Evolutionary conservation across 257 asterid genomes (phyloP), one percentile per base, ranked within the genome.

Genomic region (Rehmannia glutinosa): DNA sequence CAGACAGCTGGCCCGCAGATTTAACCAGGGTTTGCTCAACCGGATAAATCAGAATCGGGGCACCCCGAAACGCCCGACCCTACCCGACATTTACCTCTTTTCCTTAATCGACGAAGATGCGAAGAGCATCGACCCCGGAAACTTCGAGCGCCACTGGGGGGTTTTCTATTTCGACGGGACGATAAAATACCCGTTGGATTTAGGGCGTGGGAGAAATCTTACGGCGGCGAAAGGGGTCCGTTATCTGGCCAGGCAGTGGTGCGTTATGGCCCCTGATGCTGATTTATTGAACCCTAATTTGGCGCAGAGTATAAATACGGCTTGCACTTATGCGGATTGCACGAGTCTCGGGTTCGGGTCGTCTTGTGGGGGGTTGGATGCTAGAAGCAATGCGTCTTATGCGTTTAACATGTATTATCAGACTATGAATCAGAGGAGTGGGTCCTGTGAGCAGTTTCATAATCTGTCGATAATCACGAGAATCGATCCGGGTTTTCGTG

Each of bases 71-170:
- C 80, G 95, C 24, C 76, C 86, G 6, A 53, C 52, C n/a, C 71
- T 86, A 30, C 88, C 98, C 0, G 96, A 90, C 0, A 72, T 83
- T 13, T 92, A 90, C 69, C 24, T 92, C 1, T 90, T 92, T 5
- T 83, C 86, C 0, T 55, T 93, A 0, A 57, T 86, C n/a, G 98
- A 93, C 16, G 97, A 93, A 30, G 96, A 90, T 23, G 78, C 80
- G 1, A 88, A 93, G 80, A 90, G 97, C 81, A 46, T 79, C 0
- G 76, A 70, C 0, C 97, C 96, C 0, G 97, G 97, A 0, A 90
- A 88, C 56, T 93, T 93, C 58, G 98, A 93, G 76, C 77, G 97
- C 4, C 98, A 93, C 30, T 88, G 97, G 98, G 98, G 98, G 3
- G 21, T 93, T 7, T 93, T 90, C 62, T 6, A 78, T 69, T 90